These are phyloP conservation scores for Kodamaea fukazawae DNA, from an alignment of 805 yeast genomes.

Conservation along the genomic window DNA sequence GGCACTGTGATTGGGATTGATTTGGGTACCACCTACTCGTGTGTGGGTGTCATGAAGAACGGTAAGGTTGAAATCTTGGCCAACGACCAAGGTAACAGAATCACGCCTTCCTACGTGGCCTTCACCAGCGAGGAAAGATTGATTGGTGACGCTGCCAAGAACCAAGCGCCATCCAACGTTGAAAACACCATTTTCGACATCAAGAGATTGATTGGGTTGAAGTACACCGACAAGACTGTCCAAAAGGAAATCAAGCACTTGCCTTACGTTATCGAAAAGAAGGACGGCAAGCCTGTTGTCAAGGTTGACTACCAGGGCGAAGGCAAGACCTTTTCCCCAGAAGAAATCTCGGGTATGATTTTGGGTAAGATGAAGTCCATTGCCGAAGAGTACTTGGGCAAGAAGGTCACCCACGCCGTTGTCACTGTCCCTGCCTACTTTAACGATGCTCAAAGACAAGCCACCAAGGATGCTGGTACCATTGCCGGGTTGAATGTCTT, in stretches of 20 bases:
- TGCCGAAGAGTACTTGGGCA: slow-evolving; percentile 75
- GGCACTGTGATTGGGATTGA: slow-evolving; percentile 92
- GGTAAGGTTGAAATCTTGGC: slow-evolving; percentile 95
- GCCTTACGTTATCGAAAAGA: slow-evolving; percentile 79
- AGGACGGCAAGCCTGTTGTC: slow-evolving; percentile 75
- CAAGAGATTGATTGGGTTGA: slow-evolving; percentile 93
- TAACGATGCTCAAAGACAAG: slow-evolving; percentile 93
- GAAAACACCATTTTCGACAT: slow-evolving; percentile 87
- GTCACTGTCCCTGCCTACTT: slow-evolving; percentile 93
- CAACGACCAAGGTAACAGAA: slow-evolving; percentile 98
- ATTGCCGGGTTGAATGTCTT: slow-evolving; percentile 87
- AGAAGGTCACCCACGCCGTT: slow-evolving; percentile 78
- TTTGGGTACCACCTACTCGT: slow-evolving; percentile 90
- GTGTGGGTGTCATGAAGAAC: slow-evolving; percentile 92
- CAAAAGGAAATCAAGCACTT: slow-evolving; percentile 86
- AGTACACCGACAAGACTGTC: slow-evolving; percentile 70
- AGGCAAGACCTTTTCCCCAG: slow-evolving; percentile 85
- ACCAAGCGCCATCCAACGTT: slow-evolving; percentile 95
- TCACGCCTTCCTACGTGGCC: slow-evolving; percentile 94
- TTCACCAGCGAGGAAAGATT: slow-evolving; percentile 90
- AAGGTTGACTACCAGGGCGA: slow-evolving; percentile 83
- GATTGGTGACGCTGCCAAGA: slow-evolving; percentile 96
- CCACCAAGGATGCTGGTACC: slow-evolving; percentile 90
- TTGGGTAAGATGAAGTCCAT: slow-evolving; percentile 82
- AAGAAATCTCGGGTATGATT: slow-evolving; percentile 93